Base-by-base conservation (phyloP, 2,329 filamentous ascomycete species). In the Harringtonia lauricola region DNA sequence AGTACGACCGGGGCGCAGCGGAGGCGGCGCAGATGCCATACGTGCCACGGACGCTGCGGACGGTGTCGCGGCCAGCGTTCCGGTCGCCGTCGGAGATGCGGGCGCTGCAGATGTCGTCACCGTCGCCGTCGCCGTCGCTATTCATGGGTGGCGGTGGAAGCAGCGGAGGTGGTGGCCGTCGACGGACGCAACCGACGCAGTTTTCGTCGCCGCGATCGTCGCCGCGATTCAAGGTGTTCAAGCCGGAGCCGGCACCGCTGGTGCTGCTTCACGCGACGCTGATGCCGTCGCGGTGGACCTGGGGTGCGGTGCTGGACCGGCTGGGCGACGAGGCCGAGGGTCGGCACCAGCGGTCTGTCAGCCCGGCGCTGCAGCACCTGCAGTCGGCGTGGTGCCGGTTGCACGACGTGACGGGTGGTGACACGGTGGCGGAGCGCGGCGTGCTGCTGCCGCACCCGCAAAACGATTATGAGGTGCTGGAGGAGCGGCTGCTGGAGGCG, bases 211-310 rank as follows among this genome's bases (percentile, higher is more conserved):
- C 68, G 51, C 62, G 60, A 38, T 59, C 59, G 5, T 67, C 72
- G 19, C 64, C 72, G 18, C 65, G 79, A 8, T 74, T 82, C 56
- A 75, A 72, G 60, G 57, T 62, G 26, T 67, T 66, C 50, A 71
- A 71, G 12, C 43, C 46, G 1, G 45, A 49, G 13, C 74, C 76
- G 39, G 58, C 68, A n/a, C 86, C 86, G 3, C 69, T 92, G 2
- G 83, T 92, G 1, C 66, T 92, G 38, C 67, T 92, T 4, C 86
- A 92, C 53, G 80, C 86, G 30, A 89, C 84, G 0, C 67, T 90
- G 1, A 65, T 92, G 6, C 84, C 86, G 0, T 67, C 86, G 10
- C 69, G 77, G 34, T 76, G 82, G 67, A 67, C 70, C 1, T 88
- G 82, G 69, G 74, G 67, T 2, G 66, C 72, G 21, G 60, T 79